Evolutionary conservation across 495 filamentous ascomycete genomes (phyloP).

Genomic region (Aspergillus kassunensis): DNA sequence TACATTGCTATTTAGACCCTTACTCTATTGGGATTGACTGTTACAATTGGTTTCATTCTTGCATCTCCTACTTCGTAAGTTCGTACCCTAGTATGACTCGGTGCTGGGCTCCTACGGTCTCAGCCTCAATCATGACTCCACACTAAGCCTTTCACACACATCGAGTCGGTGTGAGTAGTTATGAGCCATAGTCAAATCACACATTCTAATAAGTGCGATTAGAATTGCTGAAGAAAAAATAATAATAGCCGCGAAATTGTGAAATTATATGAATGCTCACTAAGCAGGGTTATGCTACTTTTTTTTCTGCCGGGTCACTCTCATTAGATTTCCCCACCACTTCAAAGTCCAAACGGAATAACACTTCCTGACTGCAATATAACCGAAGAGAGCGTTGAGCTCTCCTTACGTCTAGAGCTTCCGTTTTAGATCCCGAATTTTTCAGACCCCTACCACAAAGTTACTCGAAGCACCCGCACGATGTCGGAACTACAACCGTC

Average conservation of each 20-base stretch:
- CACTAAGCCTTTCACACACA: neutral
- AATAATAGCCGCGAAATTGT: too few relatives aligned
- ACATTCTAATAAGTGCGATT: too few relatives aligned
- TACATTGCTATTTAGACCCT: constrained; percentile 17
- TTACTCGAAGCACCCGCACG: constrained; percentile 7
- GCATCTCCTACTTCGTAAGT: too few relatives aligned
- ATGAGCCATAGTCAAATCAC: constrained; percentile 3
- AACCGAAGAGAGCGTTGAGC: constrained; percentile 9
- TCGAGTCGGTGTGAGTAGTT: constrained; percentile 8
- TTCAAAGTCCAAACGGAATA: too few relatives aligned
- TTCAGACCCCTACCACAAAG: neutral
- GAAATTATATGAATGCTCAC: too few relatives aligned
- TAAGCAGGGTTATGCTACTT: constrained; percentile 17
- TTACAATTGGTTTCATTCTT: neutral
- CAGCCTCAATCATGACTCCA: constrained; percentile 11
- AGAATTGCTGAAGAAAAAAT: too few relatives aligned
- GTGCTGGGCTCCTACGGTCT: neutral
- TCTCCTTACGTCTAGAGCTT: constrained; percentile 4
- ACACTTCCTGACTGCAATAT: constrained; percentile 1
- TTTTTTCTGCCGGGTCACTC: constrained; percentile 16
- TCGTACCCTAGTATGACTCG: too few relatives aligned
- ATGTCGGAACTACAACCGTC: constrained; percentile 39
- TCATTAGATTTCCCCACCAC: constrained; percentile 8
- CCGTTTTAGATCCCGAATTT: neutral
- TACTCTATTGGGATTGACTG: constrained; percentile 12